Evolutionary conservation across 768 basidiomycete genomes (phyloP).

Genomic region (Rhizopogon vesiculosus): DNA sequence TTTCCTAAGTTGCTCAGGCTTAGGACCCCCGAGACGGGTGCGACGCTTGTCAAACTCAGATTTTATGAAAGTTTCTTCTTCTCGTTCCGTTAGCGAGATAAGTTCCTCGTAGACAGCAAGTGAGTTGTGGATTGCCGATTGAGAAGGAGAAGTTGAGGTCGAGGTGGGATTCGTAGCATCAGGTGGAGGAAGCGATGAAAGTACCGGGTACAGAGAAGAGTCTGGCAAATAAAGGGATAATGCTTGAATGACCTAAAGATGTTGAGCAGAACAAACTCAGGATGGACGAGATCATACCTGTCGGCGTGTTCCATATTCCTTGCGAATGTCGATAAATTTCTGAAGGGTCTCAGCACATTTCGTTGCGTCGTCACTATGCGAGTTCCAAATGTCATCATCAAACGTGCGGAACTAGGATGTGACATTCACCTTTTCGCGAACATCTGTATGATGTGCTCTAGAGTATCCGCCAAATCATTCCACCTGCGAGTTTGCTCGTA

Average conservation of each 20-base stretch:
- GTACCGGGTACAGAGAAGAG: constrained; percentile 55
- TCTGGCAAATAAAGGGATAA: constrained; percentile 72
- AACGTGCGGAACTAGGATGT: background rate
- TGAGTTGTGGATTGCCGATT: constrained; percentile 62
- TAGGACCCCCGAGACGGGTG: constrained; percentile 65
- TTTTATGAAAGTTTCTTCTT: constrained; percentile 53
- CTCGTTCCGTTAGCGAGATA: constrained; percentile 52
- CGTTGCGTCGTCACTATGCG: constrained; percentile 58
- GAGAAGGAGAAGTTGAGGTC: constrained; percentile 52
- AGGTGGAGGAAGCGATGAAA: constrained; percentile 67
- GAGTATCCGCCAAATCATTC: constrained; percentile 49
- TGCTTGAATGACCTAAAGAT: constrained; percentile 55
- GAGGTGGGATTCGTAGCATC: constrained; percentile 71
- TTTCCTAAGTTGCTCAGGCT: constrained; percentile 51
- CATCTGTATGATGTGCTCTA: constrained; percentile 54
- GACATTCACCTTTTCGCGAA: constrained; percentile 52
- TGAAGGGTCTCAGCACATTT: constrained; percentile 84
- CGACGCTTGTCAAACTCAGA: constrained; percentile 76
- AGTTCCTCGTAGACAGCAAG: constrained; percentile 74
- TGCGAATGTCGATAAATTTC: constrained; percentile 61
- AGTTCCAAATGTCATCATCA: constrained; percentile 1
- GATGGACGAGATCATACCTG: constrained; percentile 39
- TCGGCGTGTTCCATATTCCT: constrained; percentile 52
- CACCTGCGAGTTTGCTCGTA: constrained; percentile 63
- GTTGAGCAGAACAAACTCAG: background rate